A percentile compares a stretch with the other conserved stretches of the same genome.
phyloP scores from a whole-genome alignment of 148 eudicot species.

The Nepenthes mirabilis region DNA sequence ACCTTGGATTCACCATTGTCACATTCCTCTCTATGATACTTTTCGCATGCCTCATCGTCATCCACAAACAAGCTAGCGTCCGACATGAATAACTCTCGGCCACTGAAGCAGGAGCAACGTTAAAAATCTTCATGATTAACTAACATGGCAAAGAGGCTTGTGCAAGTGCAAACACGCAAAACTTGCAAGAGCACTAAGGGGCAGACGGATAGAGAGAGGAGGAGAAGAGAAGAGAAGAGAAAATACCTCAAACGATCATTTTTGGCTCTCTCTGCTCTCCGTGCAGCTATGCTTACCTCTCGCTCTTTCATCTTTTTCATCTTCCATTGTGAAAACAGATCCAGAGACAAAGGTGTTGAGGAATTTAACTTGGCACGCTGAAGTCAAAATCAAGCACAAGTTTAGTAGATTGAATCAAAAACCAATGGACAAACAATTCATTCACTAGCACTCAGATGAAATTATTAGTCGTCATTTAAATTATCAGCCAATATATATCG shows the following conservation, averaged over 20 bases:
- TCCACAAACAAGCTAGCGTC: conserved; percentile 76
- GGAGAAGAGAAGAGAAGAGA: conserved; percentile 1
- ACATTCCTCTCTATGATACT: conserved; percentile 49
- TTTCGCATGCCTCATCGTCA: conserved; percentile 63
- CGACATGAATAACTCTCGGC: conserved; percentile 71
- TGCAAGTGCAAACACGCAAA: too few species aligned
- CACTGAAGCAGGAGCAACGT: conserved; percentile 33
- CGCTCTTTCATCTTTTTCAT: conserved; percentile 59
- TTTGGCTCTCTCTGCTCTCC: conserved; percentile 73
- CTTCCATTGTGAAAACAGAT: conserved; percentile 60
- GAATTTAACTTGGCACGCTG: conserved; percentile 63
- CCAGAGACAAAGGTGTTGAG: conserved; percentile 67
- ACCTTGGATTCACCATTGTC: conserved; percentile 41
- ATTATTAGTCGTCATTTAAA: background rate
- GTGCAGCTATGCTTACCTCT: conserved; percentile 61
- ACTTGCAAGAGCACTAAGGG: background rate
- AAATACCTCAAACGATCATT: conserved; percentile 78
- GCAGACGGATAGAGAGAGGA: background rate
- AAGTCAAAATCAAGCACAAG: conserved; percentile 6
- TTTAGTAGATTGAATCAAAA: conserved; percentile 6
- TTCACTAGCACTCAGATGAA: background rate
- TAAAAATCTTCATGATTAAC: conserved; percentile 1
- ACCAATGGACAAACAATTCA: background rate
- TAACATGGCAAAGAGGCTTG: background rate
- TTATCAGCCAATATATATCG: too few species aligned